Conservation (phyloP, 2,329 filamentous ascomycete genomes). For the Phaeoacremonium minimum region DNA sequence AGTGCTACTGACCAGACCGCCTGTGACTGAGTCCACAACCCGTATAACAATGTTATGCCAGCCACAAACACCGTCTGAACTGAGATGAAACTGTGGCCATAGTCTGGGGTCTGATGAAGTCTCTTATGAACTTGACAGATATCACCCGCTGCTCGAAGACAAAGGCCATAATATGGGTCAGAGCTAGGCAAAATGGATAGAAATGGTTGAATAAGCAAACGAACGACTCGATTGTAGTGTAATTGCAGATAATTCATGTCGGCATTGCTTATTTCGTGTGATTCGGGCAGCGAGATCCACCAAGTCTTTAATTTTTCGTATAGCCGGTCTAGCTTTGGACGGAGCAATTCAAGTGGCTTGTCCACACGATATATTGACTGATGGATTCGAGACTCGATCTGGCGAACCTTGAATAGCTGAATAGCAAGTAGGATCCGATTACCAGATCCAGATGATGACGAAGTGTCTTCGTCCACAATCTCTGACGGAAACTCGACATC, state of each 20-base stretch:
- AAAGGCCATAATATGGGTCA: constrained; percentile 40
- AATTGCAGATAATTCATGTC: constrained; percentile 42
- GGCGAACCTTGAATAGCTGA: constrained; percentile 38
- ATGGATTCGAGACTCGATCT: constrained; percentile 43
- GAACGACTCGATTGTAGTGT: constrained; percentile 44
- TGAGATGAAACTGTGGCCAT: constrained; percentile 35
- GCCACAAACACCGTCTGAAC: constrained; percentile 37
- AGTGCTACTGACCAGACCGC: constrained; percentile 40
- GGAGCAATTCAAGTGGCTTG: constrained; percentile 33
- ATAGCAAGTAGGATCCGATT: constrained; percentile 32
- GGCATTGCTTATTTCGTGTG: constrained; percentile 25
- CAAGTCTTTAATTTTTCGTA: constrained; percentile 40
- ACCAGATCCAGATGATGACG: too few species aligned
- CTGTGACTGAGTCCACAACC: constrained; percentile 35
- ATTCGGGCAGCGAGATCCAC: constrained; percentile 19
- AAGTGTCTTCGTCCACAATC: constrained; percentile 14
- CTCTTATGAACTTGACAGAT: constrained; percentile 37
- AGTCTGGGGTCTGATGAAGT: constrained; percentile 31
- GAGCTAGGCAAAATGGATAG: constrained; percentile 36
- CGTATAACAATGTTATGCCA: constrained; percentile 32
- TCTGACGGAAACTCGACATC: constrained; percentile 42
- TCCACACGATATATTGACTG: constrained; percentile 46
- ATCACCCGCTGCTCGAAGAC: constrained; percentile 30
- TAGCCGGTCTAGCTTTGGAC: constrained; percentile 40
- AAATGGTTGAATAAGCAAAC: constrained; percentile 47